These are phyloP conservation scores for Nissolia schottii DNA, from an alignment of 306 rosid genomes.

Conservation along the genomic window DNA sequence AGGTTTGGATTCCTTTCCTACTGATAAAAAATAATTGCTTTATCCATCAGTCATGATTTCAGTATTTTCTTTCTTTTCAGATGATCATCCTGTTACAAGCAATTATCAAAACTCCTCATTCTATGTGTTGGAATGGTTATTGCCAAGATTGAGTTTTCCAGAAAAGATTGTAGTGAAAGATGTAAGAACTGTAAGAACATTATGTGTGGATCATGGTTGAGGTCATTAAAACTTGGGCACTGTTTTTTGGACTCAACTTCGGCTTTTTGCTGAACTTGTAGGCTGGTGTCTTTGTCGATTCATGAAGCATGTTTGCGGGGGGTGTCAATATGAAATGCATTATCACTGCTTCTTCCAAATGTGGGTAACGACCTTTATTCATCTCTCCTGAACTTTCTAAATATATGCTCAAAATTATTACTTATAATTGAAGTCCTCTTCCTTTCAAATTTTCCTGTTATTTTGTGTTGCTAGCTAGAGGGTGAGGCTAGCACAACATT, in stretches of 20 bases:
- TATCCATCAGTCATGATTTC: conserved; percentile 3
- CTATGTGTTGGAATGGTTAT: conserved; percentile 70
- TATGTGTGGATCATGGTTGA: background rate
- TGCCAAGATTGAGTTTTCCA: conserved; percentile 44
- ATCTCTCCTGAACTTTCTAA: background rate
- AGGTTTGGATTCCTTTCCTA: conserved; percentile 45
- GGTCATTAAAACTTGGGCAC: background rate
- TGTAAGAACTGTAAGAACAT: conserved; percentile 66
- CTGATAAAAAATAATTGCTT: conserved; percentile 9
- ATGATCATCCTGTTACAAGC: conserved; percentile 35
- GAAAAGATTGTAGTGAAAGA: conserved; percentile 68
- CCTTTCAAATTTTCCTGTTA: background rate
- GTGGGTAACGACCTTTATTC: background rate
- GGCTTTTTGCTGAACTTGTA: conserved; percentile 28
- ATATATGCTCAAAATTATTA: background rate
- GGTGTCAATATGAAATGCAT: conserved; percentile 8
- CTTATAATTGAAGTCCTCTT: background rate
- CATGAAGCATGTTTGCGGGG: conserved; percentile 27
- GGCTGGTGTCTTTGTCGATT: conserved; percentile 51
- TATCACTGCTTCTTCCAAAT: background rate
- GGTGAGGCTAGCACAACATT: too few species aligned
- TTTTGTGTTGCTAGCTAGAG: too few species aligned
- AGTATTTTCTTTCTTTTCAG: conserved; percentile 37
- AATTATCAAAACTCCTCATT: conserved; percentile 36
- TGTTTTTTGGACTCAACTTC: background rate